phyloP scores from a whole-genome alignment of 2,329 filamentous ascomycete species.

The Stagonosporopsis chrysanthemi region DNA sequence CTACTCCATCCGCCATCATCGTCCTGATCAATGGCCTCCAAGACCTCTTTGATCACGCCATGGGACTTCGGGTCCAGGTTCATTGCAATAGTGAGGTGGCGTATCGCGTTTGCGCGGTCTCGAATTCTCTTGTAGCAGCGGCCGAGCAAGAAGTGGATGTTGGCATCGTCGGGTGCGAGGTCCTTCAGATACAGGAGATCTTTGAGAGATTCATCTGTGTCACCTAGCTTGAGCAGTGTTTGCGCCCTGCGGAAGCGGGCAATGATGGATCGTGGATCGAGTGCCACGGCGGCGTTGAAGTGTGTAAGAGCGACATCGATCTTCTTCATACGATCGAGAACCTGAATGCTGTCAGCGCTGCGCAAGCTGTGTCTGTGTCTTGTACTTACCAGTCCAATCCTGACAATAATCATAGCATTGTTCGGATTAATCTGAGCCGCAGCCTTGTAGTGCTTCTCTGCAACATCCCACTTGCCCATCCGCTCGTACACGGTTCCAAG shows the following conservation, averaged over 20 bases:
- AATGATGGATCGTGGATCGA: conserved; percentile 81
- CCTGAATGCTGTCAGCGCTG: conserved; percentile 30
- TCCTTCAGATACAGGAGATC: conserved; percentile 91
- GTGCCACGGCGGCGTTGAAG: conserved; percentile 81
- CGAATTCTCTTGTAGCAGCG: conserved; percentile 70
- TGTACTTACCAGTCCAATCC: conserved; percentile 77
- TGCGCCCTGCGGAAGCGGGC: conserved; percentile 94
- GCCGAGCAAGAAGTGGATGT: conserved; percentile 93
- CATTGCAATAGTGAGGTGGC: conserved; percentile 91
- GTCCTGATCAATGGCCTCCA: conserved; percentile 87
- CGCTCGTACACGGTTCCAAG: conserved; percentile 83
- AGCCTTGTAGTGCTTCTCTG: conserved; percentile 88
- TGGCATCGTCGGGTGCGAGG: conserved; percentile 90
- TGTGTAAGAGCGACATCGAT: conserved; percentile 78
- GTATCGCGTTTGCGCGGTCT: conserved; percentile 77
- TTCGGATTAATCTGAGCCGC: conserved; percentile 91
- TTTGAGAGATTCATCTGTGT: conserved; percentile 73
- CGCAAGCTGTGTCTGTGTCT: neutral
- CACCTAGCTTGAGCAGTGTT: conserved; percentile 77
- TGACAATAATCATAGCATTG: conserved; percentile 90
- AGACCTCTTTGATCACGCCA: conserved; percentile 93
- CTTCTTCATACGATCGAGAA: conserved; percentile 85
- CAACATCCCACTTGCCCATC: conserved; percentile 88
- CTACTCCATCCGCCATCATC: conserved; percentile 54
- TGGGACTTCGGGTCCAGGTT: conserved; percentile 97